Evolutionary conservation across 345 rosid species (phyloP).

Genomic region (Salix dunnii): DNA sequence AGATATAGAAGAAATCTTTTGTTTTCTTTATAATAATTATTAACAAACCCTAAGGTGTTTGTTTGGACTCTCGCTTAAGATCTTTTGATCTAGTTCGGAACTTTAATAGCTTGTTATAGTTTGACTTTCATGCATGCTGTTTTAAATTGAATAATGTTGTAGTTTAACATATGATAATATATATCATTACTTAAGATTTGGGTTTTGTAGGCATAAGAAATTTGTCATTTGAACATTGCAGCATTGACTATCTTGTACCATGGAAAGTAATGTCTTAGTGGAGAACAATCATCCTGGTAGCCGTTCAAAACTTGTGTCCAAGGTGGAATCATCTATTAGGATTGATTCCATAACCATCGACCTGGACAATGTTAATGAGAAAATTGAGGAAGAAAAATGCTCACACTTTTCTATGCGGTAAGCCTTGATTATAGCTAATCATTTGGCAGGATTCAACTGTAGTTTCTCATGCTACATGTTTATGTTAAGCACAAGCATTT

Average conservation of each 20-base stretch:
- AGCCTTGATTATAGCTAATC: slow-evolving; percentile 18
- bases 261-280: slow-evolving; percentile 24
- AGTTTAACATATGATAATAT: slow-evolving; percentile 9
- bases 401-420: slow-evolving; percentile 76
- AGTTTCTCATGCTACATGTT: background rate
- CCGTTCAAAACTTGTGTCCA: slow-evolving; percentile 27
- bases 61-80: slow-evolving; percentile 8
- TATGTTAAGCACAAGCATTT: background rate
- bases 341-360: slow-evolving; percentile 57
- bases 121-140: background rate
- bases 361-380: slow-evolving; percentile 37
- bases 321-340: slow-evolving; percentile 46
- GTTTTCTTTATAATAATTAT: slow-evolving; percentile 2
- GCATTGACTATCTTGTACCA: slow-evolving; percentile 17
- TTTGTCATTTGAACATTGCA: slow-evolving; percentile 10
- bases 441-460: background rate
- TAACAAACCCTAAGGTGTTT: slow-evolving; percentile 18
- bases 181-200: background rate
- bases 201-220: slow-evolving; percentile 11
- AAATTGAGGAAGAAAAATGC: slow-evolving; percentile 39
- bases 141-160: background rate
- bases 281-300: slow-evolving; percentile 33
- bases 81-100: slow-evolving; percentile 14
- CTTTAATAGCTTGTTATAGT: slow-evolving; percentile 14
- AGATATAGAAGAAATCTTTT: background rate